A percentile compares a stretch with the other conserved stretches of the same genome.
These are phyloP conservation scores for Rutstroemia sp. DNA, from an alignment of 2,329 filamentous ascomycete genomes.

Conservation along the genomic window DNA sequence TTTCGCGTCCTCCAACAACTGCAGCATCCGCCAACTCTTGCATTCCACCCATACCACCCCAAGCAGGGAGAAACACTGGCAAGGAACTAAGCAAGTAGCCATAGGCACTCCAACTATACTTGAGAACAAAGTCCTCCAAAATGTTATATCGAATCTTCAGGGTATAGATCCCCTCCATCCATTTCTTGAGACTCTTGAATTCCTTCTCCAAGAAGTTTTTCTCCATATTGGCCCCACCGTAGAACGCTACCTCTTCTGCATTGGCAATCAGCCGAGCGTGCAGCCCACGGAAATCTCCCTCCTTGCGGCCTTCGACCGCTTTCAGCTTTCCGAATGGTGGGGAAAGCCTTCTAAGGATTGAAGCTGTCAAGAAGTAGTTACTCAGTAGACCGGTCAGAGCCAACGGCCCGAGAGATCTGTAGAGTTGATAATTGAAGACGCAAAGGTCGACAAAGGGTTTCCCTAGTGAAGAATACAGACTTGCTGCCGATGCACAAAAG, in stretches of 20 bases:
- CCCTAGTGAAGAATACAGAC: conserved; percentile 91
- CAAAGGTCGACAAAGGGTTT: conserved; percentile 96
- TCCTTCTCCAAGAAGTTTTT: conserved; percentile 86
- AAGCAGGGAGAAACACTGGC: conserved; percentile 88
- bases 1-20: conserved; percentile 56
- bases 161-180: conserved; percentile 98
- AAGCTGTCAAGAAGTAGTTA: conserved; percentile 93
- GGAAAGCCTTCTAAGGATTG: conserved; percentile 77
- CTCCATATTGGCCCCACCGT: conserved; percentile 91
- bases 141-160: conserved; percentile 98
- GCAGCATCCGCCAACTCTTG: conserved; percentile 53
- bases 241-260: conserved; percentile 96
- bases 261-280: conserved; percentile 93
- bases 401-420: conserved; percentile 80
- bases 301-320: conserved; percentile 87
- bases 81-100: conserved; percentile 90
- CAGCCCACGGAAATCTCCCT: conserved; percentile 88
- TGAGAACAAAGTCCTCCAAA: conserved; percentile 94
- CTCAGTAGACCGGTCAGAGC: conserved; percentile 79
- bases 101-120: conserved; percentile 98
- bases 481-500: conserved; percentile 88
- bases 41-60: conserved; percentile 75
- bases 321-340: conserved; percentile 96
- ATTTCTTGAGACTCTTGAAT: conserved; percentile 85
- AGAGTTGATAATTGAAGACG: conserved; percentile 97